Evolutionary conservation across 169 alveolate genomes (phyloP), one percentile per base, ranked within the genome.

Genomic region (Eimeria maxima): DNA sequence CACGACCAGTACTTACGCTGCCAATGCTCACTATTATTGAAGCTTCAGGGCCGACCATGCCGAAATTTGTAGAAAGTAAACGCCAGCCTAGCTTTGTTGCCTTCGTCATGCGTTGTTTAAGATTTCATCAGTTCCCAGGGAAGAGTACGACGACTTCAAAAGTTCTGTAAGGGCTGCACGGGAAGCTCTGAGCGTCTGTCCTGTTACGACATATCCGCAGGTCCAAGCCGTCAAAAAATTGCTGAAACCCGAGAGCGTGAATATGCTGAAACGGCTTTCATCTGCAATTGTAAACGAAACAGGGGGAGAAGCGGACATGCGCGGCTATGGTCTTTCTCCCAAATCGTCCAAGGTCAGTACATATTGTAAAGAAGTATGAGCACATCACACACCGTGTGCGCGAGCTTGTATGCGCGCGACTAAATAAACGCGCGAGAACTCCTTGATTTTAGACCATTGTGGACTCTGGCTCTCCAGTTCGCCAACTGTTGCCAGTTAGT

Each of bases 241-340:
- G 44, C 83, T 92, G 74, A 92, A 92, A 86, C 96, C 96, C 4
- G 96, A 92, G 22, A 92, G 80, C 24, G 47, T 92, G 18, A 63
- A 63, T 29, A 63, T 92, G 11, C 67, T 92, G 60, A 92, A 80
- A 67, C 87, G 80, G 73, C 83, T 92, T 0, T 78, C 96, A n/a
- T 42, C 29, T 20, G 53, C 91, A 14, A 83, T 53, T 8, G 44
- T 53, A 24, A 53, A 16, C 73, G 91, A 55, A 0, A 11, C 44
- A 27, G n/a, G 74, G 53, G 24, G 74, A 42, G 76, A 83, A 42
- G 53, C 91, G 20, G 53, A 47, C 27, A 13, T 53, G 27, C 71
- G n/a, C 29, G n/a, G 29, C 29, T 83, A 83, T 24, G 74, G 91
- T 13, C 18, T 53, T 5, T 29, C 71, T n/a, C 53, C 90, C 6